Conservation (phyloP, 2,329 filamentous ascomycete genomes). For the Coniochaeta pulveracea region DNA sequence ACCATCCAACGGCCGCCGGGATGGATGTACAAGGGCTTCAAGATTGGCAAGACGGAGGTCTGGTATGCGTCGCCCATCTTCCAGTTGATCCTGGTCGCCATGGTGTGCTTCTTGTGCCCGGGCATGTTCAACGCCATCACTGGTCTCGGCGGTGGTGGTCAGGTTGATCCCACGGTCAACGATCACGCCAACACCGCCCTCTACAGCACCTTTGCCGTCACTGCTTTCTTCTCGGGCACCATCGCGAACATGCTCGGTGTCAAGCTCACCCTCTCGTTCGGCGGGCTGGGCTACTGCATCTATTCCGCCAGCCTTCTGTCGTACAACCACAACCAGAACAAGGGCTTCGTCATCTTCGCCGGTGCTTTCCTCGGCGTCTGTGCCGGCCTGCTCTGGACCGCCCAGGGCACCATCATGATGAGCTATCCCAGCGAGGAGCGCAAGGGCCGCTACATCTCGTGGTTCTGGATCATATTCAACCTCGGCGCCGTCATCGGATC, state of each 20-base stretch:
- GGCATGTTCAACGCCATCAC: constrained; percentile 54
- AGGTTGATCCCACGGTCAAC: constrained; percentile 34
- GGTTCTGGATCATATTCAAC: constrained; percentile 96
- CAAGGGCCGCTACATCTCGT: constrained; percentile 82
- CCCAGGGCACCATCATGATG: constrained; percentile 75
- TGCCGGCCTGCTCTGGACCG: constrained; percentile 65
- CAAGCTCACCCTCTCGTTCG: constrained; percentile 51
- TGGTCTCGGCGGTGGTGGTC: constrained; percentile 49
- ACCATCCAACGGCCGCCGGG: constrained; percentile 21
- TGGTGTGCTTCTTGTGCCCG: constrained; percentile 55
- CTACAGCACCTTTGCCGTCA: constrained; percentile 38
- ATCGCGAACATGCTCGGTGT: constrained; percentile 62
- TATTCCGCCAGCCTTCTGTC: constrained; percentile 57
- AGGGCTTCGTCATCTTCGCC: constrained; percentile 60
- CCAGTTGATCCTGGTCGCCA: constrained; percentile 58
- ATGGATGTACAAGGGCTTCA: constrained; percentile 56
- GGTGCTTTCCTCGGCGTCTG: constrained; percentile 64
- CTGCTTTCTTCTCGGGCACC: constrained; percentile 59
- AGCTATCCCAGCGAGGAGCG: constrained; percentile 70
- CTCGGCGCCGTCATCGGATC: constrained; percentile 79
- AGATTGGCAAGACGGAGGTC: constrained; percentile 38
- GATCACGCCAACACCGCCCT: constrained; percentile 38
- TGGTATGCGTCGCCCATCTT: constrained; percentile 64
- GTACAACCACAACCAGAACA: constrained; percentile 53
- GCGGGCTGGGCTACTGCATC: constrained; percentile 61